A percentile compares a stretch with the other conserved stretches of the same genome.
These are phyloP conservation scores for Suhomyces xylopsoci DNA, from an alignment of 805 yeast genomes.

Conservation along the genomic window DNA sequence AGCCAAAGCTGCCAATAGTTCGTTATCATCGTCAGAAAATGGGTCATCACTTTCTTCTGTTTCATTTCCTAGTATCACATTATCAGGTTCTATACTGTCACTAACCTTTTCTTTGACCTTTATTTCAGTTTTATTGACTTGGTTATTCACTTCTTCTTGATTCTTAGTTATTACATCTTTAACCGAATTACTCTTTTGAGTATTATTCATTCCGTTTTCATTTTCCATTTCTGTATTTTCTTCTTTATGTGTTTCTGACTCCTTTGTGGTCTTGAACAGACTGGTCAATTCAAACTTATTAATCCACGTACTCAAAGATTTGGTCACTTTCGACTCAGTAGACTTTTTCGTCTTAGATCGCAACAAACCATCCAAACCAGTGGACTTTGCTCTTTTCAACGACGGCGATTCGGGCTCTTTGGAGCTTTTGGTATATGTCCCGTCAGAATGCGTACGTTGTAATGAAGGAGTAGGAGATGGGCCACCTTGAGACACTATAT, in stretches of 20 bases:
- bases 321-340: background rate
- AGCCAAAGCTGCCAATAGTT: constrained; percentile 11
- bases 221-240: background rate
- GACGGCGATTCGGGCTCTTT: constrained; percentile 28
- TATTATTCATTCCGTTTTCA: background rate
- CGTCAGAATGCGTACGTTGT: constrained; percentile 34
- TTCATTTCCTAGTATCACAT: background rate
- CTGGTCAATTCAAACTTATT: constrained; percentile 23
- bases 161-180: no score
- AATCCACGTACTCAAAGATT: constrained; percentile 24
- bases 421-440: constrained; percentile 15
- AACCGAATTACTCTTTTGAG: no score
- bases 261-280: background rate
- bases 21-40: constrained; percentile 30
- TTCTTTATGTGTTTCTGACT: background rate
- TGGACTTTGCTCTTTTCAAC: constrained; percentile 36
- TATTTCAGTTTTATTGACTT: background rate
- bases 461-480: constrained; percentile 28
- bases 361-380: constrained; percentile 21
- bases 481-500: constrained; percentile 15
- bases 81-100: background rate
- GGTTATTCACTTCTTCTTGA: no score
- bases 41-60: constrained; percentile 12
- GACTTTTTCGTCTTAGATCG: constrained; percentile 3
- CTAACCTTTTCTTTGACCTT: background rate